phyloP scores from a whole-genome alignment of 2,329 filamentous ascomycete genomes.

The Paraphoma chrysanthemicola region DNA sequence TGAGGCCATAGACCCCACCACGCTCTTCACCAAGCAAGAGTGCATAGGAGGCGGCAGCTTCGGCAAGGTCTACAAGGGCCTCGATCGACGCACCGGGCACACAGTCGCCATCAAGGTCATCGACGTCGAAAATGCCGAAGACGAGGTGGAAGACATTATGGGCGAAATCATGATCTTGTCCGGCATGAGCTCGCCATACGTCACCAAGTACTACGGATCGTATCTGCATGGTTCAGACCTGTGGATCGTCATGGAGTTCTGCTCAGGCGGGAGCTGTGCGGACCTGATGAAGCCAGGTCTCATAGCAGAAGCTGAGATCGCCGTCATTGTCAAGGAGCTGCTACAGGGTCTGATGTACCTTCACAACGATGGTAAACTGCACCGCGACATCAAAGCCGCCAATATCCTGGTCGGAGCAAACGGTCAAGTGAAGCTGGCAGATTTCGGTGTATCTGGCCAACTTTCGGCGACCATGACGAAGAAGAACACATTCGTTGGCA shows the following conservation, averaged over 20 bases:
- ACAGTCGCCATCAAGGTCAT: constrained; percentile 98
- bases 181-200: constrained; percentile 92
- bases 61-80: constrained; percentile 97
- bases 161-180: constrained; percentile 98
- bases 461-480: constrained; percentile 98
- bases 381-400: constrained; percentile 96
- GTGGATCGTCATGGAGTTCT: constrained; percentile 99
- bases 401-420: constrained; percentile 89
- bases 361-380: constrained; percentile 93
- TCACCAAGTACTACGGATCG: constrained; percentile 97
- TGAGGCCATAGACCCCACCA: constrained; percentile 79
- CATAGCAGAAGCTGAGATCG: constrained; percentile 94
- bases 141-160: constrained; percentile 99
- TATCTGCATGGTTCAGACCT: constrained; percentile 95
- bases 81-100: constrained; percentile 91
- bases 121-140: constrained; percentile 97
- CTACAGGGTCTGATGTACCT: constrained; percentile 91
- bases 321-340: constrained; percentile 90
- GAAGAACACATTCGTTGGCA: constrained; percentile 98
- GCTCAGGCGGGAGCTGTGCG: constrained; percentile 93
- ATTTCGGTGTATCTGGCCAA: constrained; percentile 97
- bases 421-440: constrained; percentile 94
- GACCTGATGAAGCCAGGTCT: constrained; percentile 93
- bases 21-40: constrained; percentile 82
- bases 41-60: constrained; percentile 92